A percentile compares a stretch with the other conserved stretches of the same genome.
These are phyloP conservation scores for Colletotrichum graminicola DNA, from an alignment of 2,329 filamentous ascomycete genomes.

Conservation along the genomic window DNA sequence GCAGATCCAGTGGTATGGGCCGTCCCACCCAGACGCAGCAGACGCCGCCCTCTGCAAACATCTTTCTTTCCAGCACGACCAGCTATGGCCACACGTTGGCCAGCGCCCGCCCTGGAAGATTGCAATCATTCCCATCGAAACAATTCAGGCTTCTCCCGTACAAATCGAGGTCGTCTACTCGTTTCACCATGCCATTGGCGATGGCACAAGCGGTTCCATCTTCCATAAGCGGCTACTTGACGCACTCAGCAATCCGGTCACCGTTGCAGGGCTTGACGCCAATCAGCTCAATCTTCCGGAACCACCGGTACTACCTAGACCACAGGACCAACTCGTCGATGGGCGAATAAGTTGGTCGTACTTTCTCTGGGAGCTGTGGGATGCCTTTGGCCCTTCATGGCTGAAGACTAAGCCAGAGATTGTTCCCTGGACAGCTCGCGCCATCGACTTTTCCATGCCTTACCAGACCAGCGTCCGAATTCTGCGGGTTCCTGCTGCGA, in stretches of 20 bases:
- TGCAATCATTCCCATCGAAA: constrained; percentile 46
- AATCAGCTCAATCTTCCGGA: constrained; percentile 49
- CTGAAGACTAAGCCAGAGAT: constrained; percentile 47
- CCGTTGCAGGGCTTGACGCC: not conserved
- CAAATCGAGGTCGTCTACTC: constrained; percentile 60
- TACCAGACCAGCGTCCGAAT: constrained; percentile 53
- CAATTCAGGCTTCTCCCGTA: not conserved
- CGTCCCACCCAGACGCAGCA: constrained; percentile 41
- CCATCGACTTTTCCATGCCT: constrained; percentile 52
- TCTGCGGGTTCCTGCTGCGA: constrained; percentile 51
- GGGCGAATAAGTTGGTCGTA: constrained; percentile 57
- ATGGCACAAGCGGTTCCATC: constrained; percentile 61
- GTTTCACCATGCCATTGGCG: constrained; percentile 65
- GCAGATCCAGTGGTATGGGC: constrained; percentile 55
- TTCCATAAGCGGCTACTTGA: constrained; percentile 63
- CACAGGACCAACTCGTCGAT: constrained; percentile 57
- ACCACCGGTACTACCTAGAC: constrained; percentile 50
- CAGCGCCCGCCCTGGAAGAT: constrained; percentile 62
- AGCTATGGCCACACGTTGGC: constrained; percentile 56
- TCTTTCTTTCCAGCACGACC: constrained; percentile 56
- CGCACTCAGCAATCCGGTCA: constrained; percentile 52
- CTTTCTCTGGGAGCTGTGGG: constrained; percentile 57
- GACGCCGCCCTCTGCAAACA: constrained; percentile 47
- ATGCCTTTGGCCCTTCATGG: constrained; percentile 54
- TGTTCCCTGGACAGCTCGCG: constrained; percentile 55